A percentile compares a stretch with the other conserved stretches of the same genome.
phyloP scores from a whole-genome alignment of 148 eudicot genomes.

The Persicaria tinctoria region DNA sequence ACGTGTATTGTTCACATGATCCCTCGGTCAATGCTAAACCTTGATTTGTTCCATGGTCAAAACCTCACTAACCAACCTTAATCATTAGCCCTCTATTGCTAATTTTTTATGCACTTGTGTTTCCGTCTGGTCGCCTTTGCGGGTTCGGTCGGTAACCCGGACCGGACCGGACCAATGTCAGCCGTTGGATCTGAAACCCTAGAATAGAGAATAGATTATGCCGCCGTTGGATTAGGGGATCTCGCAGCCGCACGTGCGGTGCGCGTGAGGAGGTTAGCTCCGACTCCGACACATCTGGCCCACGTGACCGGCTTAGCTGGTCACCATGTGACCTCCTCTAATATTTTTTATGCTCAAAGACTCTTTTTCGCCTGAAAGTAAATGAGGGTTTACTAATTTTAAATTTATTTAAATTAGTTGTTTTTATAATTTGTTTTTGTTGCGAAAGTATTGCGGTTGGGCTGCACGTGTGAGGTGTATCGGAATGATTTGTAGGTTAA shows the following conservation, averaged over 20 bases:
- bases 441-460: constrained; percentile 5
- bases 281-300: constrained; percentile 12
- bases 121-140: background rate
- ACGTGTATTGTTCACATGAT: background rate
- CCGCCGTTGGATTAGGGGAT: background rate
- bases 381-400: background rate
- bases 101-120: background rate
- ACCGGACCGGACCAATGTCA: too few relatives aligned
- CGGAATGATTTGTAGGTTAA: background rate
- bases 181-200: constrained; percentile 5
- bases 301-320: constrained; percentile 17
- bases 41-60: constrained; percentile 7
- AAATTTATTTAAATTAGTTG: background rate
- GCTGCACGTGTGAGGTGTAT: constrained; percentile 13
- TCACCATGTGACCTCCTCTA: background rate
- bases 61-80: background rate
- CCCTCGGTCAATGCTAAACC: constrained; percentile 3
- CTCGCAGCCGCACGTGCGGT: constrained; percentile 7
- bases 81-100: background rate
- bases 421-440: background rate
- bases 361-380: background rate
- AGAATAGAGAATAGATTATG: background rate
- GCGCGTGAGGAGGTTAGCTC: background rate
- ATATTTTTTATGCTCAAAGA: too few relatives aligned
- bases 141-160: background rate